Percentiles rank a stretch among this genome's conserved stretches.
Conservation (phyloP, 169 alveolate genomes). For the Plasmodium knowlesi region DNA sequence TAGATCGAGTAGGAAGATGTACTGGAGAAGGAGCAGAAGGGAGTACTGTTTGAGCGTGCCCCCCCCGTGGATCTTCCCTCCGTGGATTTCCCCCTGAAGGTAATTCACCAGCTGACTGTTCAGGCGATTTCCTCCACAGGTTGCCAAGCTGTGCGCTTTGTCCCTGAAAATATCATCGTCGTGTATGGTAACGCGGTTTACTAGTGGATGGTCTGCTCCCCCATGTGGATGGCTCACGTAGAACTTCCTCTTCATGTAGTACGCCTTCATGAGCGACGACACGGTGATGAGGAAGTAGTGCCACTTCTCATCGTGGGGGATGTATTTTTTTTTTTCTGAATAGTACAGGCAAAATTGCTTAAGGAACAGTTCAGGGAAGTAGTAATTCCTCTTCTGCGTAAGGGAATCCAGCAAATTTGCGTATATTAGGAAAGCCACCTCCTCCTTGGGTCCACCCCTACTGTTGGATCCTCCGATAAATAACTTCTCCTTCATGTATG, state of each 20-base stretch:
- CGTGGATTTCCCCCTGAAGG: background rate
- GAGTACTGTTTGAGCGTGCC: background rate
- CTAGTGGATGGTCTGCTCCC: background rate
- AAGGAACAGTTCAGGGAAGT: slow-evolving; percentile 21
- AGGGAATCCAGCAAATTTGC: slow-evolving; percentile 29
- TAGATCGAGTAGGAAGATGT: slow-evolving; percentile 7
- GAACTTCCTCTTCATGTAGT: slow-evolving; percentile 15
- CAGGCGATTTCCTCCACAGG: background rate
- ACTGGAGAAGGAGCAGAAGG: slow-evolving; percentile 21
- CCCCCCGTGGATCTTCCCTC: background rate
- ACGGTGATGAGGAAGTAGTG: slow-evolving; percentile 55
- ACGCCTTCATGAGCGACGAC: slow-evolving; percentile 14
- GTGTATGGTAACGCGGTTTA: slow-evolving; percentile 22
- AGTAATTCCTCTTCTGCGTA: slow-evolving; percentile 22
- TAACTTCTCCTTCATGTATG: slow-evolving; percentile 18
- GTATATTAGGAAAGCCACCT: slow-evolving; percentile 20
- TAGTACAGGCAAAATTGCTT: slow-evolving; percentile 53
- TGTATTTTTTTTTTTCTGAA: slow-evolving; percentile 7
- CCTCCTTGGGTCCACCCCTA: background rate
- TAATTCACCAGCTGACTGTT: slow-evolving; percentile 12
- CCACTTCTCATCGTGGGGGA: slow-evolving; percentile 19
- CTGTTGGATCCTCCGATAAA: background rate
- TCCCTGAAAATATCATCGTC: slow-evolving; percentile 48
- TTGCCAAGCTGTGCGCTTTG: background rate
- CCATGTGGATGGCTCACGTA: background rate